phyloP scores from a whole-genome alignment of 768 basidiomycete genomes.

The Pulveroboletus sp. region DNA sequence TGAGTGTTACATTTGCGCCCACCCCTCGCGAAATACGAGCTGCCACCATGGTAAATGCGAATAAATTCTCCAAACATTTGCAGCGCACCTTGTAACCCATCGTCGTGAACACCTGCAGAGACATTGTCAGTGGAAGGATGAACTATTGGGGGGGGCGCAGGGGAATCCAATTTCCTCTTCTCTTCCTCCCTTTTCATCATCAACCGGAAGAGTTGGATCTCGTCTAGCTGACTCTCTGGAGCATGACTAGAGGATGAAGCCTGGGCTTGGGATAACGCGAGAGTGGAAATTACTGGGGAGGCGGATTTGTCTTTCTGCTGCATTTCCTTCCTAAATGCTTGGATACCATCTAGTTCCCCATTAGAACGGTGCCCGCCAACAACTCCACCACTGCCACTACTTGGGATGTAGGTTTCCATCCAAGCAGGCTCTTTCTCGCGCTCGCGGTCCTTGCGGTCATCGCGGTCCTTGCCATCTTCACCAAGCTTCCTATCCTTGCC shows the following conservation, averaged over 20 bases:
- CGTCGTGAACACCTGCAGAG: constrained; percentile 7
- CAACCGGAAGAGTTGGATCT: constrained; percentile 79
- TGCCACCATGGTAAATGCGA: constrained; percentile 12
- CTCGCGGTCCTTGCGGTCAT: constrained; percentile 46
- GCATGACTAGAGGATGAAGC: constrained; percentile 15
- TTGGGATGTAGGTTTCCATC: constrained; percentile 86
- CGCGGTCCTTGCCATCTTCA: constrained; percentile 46
- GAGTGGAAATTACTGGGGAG: constrained; percentile 11
- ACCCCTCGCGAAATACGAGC: constrained; percentile 7
- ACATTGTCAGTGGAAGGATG: constrained; percentile 9
- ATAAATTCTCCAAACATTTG: not conserved
- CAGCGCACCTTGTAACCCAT: constrained; percentile 19
- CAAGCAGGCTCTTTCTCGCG: constrained; percentile 87
- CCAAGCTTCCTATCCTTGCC: constrained; percentile 55
- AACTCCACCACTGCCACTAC: constrained; percentile 50
- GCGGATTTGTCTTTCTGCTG: constrained; percentile 66
- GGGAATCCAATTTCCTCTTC: constrained; percentile 35
- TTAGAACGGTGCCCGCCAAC: constrained; percentile 55
- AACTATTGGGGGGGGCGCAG: not conserved
- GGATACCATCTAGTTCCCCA: constrained; percentile 77
- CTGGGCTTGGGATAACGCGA: constrained; percentile 17
- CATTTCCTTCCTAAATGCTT: constrained; percentile 82
- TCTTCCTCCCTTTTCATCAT: constrained; percentile 77
- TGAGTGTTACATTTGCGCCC: constrained; percentile 1
- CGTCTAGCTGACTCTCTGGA: constrained; percentile 52